phyloP scores from a whole-genome alignment of 306 rosid genomes.

The Gastrolobium bilobum region DNA sequence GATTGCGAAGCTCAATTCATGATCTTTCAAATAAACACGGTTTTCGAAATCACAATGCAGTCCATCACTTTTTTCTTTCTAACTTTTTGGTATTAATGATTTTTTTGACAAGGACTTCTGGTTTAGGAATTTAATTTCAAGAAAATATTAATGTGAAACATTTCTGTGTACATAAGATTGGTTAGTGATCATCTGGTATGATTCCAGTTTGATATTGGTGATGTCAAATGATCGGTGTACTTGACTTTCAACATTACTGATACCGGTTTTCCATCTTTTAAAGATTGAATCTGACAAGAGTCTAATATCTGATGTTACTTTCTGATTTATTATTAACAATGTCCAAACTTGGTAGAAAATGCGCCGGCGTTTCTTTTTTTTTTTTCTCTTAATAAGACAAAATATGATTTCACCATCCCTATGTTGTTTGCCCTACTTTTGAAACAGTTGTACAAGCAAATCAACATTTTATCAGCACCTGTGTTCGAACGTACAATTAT shows the following conservation, averaged over 20 bases:
- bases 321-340: not conserved
- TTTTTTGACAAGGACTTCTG: slow-evolving; percentile 24
- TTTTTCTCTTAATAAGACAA: not conserved
- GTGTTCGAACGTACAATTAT: not conserved
- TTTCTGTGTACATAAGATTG: slow-evolving; percentile 52
- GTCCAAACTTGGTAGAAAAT: not conserved
- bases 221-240: slow-evolving; percentile 8
- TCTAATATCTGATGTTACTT: slow-evolving; percentile 1
- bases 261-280: not conserved
- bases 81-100: slow-evolving; percentile 1
- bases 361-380: not conserved
- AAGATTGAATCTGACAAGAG: not conserved
- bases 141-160: slow-evolving; percentile 27
- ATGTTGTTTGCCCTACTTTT: not conserved
- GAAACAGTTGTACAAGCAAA: slow-evolving; percentile 23
- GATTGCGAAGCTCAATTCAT: slow-evolving; percentile 77
- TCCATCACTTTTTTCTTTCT: slow-evolving; percentile 1
- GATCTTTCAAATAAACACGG: slow-evolving; percentile 7
- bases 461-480: not conserved
- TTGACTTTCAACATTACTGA: slow-evolving; percentile 25
- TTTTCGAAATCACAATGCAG: not conserved
- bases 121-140: slow-evolving; percentile 36
- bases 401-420: not conserved
- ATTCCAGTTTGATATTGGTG: slow-evolving; percentile 24
- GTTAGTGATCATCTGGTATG: slow-evolving; percentile 39